phyloP scores from a whole-genome alignment of 192 early-diverging fungal species.

The Podila clonocystis region DNA sequence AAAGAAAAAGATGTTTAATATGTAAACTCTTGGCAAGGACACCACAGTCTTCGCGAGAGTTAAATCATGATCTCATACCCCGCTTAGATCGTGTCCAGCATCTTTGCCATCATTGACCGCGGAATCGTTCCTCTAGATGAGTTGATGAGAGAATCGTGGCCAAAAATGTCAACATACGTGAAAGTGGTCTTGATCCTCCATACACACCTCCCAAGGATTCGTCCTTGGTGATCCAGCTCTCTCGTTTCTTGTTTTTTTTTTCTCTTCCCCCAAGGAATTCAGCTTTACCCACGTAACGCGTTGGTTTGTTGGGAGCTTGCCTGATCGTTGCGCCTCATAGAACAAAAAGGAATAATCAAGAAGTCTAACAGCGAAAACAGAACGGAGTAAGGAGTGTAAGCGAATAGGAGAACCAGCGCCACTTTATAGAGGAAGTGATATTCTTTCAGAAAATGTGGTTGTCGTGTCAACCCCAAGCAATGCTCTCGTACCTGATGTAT shows the following conservation, averaged over 20 bases:
- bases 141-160: background rate
- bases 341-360: slow-evolving; percentile 60
- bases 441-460: background rate
- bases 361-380: slow-evolving; percentile 15
- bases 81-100: slow-evolving; percentile 45
- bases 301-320: slow-evolving; percentile 55
- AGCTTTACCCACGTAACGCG: slow-evolving; percentile 55
- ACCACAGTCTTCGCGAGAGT: too few species aligned
- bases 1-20: too few species aligned
- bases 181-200: too few species aligned
- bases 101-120: slow-evolving; percentile 53
- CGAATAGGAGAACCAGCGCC: background rate
- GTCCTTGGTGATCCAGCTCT: too few species aligned
- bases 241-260: too few species aligned
- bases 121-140: slow-evolving; percentile 43
- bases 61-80: slow-evolving; percentile 8
- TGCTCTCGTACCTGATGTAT: slow-evolving; percentile 15
- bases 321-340: slow-evolving; percentile 65
- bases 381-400: background rate
- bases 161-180: background rate
- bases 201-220: too few species aligned
- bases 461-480: background rate
- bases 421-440: too few species aligned
- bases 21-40: too few species aligned
- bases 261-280: too few species aligned